A percentile compares a stretch with the other conserved stretches of the same genome.
These are phyloP conservation scores for Candida vartiovaarae DNA, from an alignment of 805 yeast species.

Conservation along the genomic window DNA sequence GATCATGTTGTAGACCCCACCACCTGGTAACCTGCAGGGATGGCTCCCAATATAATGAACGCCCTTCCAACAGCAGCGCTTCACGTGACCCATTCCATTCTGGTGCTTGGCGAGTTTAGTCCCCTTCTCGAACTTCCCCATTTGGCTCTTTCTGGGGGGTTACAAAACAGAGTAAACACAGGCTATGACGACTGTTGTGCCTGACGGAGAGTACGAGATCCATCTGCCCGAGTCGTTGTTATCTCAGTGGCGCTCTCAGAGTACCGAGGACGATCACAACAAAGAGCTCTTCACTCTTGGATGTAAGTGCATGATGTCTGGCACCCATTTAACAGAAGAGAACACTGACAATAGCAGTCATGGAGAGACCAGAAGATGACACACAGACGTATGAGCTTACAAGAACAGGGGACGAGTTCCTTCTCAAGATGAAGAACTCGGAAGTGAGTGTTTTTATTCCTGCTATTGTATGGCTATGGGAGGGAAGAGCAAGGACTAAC, in stretches of 20 bases:
- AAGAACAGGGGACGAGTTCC: conserved; percentile 8
- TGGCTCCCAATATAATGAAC: no score
- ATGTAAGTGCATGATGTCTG: conserved; percentile 13
- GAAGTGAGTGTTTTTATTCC: background rate
- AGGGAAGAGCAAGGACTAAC: background rate
- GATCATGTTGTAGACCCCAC: no score
- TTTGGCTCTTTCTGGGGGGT: no score
- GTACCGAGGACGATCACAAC: conserved; percentile 8
- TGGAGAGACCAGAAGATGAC: conserved; percentile 13
- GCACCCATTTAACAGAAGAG: background rate
- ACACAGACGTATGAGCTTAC: conserved; percentile 8
- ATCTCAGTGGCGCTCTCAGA: conserved; percentile 3
- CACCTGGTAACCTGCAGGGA: no score
- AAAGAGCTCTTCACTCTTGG: conserved; percentile 16
- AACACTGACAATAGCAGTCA: conserved; percentile 8
- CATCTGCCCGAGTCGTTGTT: conserved; percentile 15
- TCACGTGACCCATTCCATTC: no score
- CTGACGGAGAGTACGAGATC: conserved; percentile 23
- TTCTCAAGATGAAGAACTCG: conserved; percentile 8
- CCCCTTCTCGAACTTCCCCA: no score
- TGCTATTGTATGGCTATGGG: background rate
- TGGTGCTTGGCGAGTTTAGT: no score
- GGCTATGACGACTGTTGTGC: conserved; percentile 3
- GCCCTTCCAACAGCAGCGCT: no score
- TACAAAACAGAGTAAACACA: background rate